Conservation (phyloP, 148 eudicot genomes). For the Fagopyrum esculentum region DNA sequence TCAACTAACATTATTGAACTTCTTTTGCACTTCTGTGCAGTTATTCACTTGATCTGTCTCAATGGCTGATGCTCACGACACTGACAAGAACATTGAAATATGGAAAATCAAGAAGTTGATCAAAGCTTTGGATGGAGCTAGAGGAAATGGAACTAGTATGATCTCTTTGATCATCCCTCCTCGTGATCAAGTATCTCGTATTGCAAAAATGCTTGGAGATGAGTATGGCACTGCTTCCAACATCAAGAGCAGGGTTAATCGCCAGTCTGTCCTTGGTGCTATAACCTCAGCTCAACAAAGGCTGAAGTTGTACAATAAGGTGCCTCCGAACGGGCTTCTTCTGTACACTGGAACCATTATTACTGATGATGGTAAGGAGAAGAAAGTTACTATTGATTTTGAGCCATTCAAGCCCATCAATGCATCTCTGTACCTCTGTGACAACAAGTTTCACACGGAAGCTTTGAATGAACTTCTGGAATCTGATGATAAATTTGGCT, state of each 20-base stretch:
- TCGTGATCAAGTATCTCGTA: constrained; percentile 20
- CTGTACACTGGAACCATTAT: constrained; percentile 21
- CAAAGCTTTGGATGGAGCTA: constrained; percentile 18
- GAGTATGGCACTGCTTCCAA: constrained; percentile 22
- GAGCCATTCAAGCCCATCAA: constrained; percentile 21
- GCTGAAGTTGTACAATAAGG: constrained; percentile 19
- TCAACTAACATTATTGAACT: background rate
- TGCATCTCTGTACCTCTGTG: constrained; percentile 20
- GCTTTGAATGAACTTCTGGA: constrained; percentile 22
- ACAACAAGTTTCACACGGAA: constrained; percentile 24
- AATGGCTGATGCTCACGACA: constrained; percentile 18
- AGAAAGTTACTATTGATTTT: constrained; percentile 20
- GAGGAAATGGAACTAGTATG: constrained; percentile 22
- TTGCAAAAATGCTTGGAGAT: constrained; percentile 21
- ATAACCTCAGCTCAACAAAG: constrained; percentile 21
- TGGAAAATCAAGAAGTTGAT: constrained; percentile 22
- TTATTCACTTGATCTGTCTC: constrained; percentile 8
- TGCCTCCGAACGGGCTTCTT: constrained; percentile 20
- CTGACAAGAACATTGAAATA: constrained; percentile 22
- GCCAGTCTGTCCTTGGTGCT: constrained; percentile 22
- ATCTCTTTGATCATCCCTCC: constrained; percentile 21
- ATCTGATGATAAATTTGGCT: constrained; percentile 24
- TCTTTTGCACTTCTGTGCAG: background rate
- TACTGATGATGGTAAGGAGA: constrained; percentile 21
- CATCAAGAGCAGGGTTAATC: constrained; percentile 22